These are phyloP conservation scores for Cyanidium caldarium DNA, from an alignment of 23 red algal genomes.

Conservation along the genomic window DNA sequence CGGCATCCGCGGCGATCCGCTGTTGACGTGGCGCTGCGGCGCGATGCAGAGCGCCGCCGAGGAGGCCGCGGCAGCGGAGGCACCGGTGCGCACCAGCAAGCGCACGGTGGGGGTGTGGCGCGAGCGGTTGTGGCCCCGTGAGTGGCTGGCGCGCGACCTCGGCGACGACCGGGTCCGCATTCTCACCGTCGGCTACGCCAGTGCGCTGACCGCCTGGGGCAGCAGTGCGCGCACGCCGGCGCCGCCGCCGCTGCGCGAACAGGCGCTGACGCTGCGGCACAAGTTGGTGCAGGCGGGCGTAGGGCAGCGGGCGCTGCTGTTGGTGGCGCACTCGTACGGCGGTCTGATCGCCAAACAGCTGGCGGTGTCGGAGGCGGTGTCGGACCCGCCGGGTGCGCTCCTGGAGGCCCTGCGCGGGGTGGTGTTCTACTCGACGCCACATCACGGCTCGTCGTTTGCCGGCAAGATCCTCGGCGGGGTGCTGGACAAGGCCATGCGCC, in stretches of 20 bases:
- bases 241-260: background rate
- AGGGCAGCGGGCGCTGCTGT: background rate
- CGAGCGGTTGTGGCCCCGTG: conserved; percentile 4
- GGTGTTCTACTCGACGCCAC: conserved; percentile 20
- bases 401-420: background rate
- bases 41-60: background rate
- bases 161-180: background rate
- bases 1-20: conserved; percentile 12
- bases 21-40: conserved; percentile 13
- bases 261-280: background rate
- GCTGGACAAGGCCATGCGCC: conserved; percentile 13
- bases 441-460: conserved; percentile 13
- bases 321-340: conserved; percentile 18
- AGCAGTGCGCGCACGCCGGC: background rate
- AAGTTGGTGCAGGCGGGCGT: conserved; percentile 5
- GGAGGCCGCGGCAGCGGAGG: background rate
- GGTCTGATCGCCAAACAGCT: conserved; percentile 14
- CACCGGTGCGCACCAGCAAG: background rate
- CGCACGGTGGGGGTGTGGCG: background rate
- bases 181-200: conserved; percentile 13
- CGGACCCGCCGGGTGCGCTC: background rate
- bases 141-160: conserved; percentile 8
- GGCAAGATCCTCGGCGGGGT: conserved; percentile 6
- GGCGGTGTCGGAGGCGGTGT: background rate
- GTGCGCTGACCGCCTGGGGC: conserved; percentile 12